Conservation (phyloP, 2,329 filamentous ascomycete genomes). For the Fusarium sp. region DNA sequence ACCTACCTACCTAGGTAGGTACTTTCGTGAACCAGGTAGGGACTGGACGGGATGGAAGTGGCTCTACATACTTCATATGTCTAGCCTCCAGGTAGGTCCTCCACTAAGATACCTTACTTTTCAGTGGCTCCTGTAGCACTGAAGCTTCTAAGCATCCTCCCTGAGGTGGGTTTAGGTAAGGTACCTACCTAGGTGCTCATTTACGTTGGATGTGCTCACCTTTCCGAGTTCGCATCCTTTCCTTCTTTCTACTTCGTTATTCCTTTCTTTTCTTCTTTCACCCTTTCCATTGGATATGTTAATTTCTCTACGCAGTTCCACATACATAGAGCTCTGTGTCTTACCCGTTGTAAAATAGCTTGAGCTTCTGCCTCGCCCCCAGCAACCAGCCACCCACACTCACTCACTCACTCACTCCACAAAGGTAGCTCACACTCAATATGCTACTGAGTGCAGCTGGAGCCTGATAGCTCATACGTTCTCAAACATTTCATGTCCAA, state of each 20-base stretch:
- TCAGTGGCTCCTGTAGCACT: conserved; percentile 18
- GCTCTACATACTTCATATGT: background rate
- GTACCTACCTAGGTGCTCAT: background rate
- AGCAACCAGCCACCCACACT: conserved; percentile 16
- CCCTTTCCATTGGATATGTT: background rate
- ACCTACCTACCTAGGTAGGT: background rate
- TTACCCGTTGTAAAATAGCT: background rate
- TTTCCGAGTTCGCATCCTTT: conserved; percentile 4
- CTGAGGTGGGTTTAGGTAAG: background rate
- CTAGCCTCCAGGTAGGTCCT: background rate
- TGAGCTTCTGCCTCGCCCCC: background rate
- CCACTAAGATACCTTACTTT: background rate
- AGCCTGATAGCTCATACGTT: background rate
- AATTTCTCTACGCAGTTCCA: background rate
- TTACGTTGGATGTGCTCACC: conserved; percentile 1
- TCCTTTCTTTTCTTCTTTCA: background rate
- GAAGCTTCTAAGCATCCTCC: conserved; percentile 1
- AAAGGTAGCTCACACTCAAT: background rate
- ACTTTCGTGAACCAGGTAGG: background rate
- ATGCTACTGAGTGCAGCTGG: background rate
- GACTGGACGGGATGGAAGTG: background rate
- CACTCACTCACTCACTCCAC: conserved; percentile 2
- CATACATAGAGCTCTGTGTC: background rate
- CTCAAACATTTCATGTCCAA: background rate
- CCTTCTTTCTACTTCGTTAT: background rate